Evolutionary conservation across 1,139 yeast genomes (phyloP).

Genomic region (Yamadazyma conglobata): DNA sequence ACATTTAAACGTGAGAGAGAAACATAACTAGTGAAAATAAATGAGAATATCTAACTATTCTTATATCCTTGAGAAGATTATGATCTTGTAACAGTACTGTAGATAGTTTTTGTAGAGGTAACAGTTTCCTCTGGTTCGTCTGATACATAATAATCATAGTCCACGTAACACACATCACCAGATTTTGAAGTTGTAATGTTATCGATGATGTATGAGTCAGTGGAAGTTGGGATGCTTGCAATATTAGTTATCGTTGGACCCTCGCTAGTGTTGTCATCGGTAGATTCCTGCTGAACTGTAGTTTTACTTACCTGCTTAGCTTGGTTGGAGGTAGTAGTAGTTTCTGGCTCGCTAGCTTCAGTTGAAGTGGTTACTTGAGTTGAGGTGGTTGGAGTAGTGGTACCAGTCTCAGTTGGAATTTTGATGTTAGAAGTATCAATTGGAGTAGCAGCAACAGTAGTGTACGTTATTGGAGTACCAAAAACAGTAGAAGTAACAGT

Average conservation of each 20-base stretch:
- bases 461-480: slow-evolving; percentile 37
- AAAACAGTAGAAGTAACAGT: slow-evolving; percentile 44
- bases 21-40: too few relatives aligned
- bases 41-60: too few relatives aligned
- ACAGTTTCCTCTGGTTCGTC: slow-evolving; percentile 28
- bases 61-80: slow-evolving; percentile 11
- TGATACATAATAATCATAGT: slow-evolving; percentile 41
- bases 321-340: slow-evolving; percentile 8
- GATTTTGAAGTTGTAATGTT: slow-evolving; percentile 32
- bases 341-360: slow-evolving; percentile 5
- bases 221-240: slow-evolving; percentile 30
- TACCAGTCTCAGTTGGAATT: slow-evolving; percentile 11
- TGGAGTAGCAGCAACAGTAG: slow-evolving; percentile 39
- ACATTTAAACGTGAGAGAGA: too few relatives aligned
- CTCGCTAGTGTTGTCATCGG: slow-evolving; percentile 10
- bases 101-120: slow-evolving; percentile 39
- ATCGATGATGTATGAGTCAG: slow-evolving; percentile 39
- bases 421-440: slow-evolving; percentile 16
- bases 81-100: slow-evolving; percentile 32
- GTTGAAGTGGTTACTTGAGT: slow-evolving; percentile 6
- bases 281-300: slow-evolving; percentile 8
- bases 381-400: slow-evolving; percentile 4
- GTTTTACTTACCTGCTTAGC: slow-evolving; percentile 12
- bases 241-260: slow-evolving; percentile 34
- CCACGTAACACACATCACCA: slow-evolving; percentile 37